Base-by-base conservation (phyloP, 768 basidiomycete genomes). In the Lactarius tabidus region DNA sequence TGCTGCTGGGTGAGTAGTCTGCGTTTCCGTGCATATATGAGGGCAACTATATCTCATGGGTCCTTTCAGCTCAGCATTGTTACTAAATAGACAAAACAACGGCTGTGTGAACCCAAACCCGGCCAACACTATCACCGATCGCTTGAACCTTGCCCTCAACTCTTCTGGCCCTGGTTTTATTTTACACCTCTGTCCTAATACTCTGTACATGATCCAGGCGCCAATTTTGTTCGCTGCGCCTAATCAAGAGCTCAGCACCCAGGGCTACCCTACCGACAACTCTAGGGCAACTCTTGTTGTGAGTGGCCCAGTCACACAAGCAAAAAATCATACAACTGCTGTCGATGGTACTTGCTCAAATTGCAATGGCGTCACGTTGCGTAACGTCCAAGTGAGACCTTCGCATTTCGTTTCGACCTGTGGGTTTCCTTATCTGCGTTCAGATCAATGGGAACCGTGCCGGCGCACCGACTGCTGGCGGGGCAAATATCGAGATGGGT, bases 401-500 rank as follows among this genome's bases (percentile, higher is more conserved):
- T 38, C 17, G 3, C 54, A 26, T 51, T 14, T 48, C 10, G 45
- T 48, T 48, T 5, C 29, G 14, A 17, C 18, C 12, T 28, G 48
- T 31, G 51, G 41, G 31, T n/a, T 33, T 56, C 55, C 38, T 45
- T 31, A 60, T 52, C 36, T 20, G 28, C 28, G 12, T 54, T 14
- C 67, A 93, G 90, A 83, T 94, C 67, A 83, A 93, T 70, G 91
- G 92, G 18, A 84, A 85, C 6, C 83, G 91, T 63, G 75, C 75
- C n/a, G 82, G 81, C 29, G 84, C 79, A 8, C 69, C 86, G 1
- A 81, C 80, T 0, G 66, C 56, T 28, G 90, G 90, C 8, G 89
- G 88, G 0, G 91, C 82, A 28, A 92, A 91, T 70, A 91, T 94
- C 62, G 91, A 93, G 75, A 87, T 94, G 81, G 93, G 93, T 6